Percentiles rank a stretch among this genome's conserved stretches.
phyloP scores from a whole-genome alignment of 805 yeast species.

The Clavispora vitiphila region DNA sequence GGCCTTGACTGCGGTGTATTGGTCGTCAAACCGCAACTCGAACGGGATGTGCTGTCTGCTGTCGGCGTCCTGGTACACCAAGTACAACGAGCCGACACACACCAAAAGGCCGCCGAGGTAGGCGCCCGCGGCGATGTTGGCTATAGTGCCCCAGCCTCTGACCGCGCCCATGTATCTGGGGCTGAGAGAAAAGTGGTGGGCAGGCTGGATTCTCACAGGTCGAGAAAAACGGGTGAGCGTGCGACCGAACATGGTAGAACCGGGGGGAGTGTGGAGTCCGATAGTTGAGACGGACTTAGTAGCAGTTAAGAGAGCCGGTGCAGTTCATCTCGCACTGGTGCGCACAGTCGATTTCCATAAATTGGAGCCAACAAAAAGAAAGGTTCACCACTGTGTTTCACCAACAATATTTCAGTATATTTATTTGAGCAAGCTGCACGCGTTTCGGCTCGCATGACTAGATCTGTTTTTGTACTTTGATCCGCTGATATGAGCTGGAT shows the following conservation, averaged over 20 bases:
- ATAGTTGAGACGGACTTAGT: too few species aligned
- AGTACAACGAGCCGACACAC: slow-evolving; percentile 33
- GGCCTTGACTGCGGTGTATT: slow-evolving; percentile 36
- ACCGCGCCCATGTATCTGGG: slow-evolving; percentile 1
- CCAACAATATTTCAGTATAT: too few species aligned
- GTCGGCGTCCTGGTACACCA: slow-evolving; percentile 37
- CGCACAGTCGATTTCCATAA: too few species aligned
- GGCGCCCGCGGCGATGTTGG: slow-evolving; percentile 39
- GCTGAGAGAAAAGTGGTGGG: neutral
- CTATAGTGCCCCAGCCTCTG: slow-evolving; percentile 26
- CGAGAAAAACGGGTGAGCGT: neutral
- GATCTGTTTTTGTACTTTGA: too few species aligned
- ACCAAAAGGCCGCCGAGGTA: slow-evolving; percentile 39
- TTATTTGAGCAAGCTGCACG: too few species aligned
- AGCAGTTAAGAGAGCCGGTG: too few species aligned
- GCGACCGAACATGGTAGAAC: neutral
- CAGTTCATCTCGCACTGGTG: too few species aligned
- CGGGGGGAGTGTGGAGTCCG: neutral
- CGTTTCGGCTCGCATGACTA: too few species aligned
- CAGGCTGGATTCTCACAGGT: neutral
- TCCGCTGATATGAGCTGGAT: too few species aligned
- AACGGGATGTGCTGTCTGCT: slow-evolving; percentile 36
- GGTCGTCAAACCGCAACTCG: slow-evolving; percentile 29
- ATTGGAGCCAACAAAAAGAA: too few species aligned
- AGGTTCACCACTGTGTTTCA: too few species aligned